Evolutionary conservation across 345 rosid genomes (phyloP).

Genomic region (Syzygium aqueum): DNA sequence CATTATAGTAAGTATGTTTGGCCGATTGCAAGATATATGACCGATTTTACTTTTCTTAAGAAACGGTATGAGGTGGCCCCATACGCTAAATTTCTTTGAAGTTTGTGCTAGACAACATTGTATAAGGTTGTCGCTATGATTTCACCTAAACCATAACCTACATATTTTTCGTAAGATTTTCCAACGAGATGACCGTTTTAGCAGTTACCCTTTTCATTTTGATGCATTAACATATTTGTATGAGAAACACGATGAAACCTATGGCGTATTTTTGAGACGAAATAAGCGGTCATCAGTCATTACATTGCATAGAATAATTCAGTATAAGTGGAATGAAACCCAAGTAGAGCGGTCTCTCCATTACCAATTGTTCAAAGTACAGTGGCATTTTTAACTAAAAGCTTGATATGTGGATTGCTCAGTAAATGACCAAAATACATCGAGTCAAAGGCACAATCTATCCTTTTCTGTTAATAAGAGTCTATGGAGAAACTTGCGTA

Average conservation of each 20-base stretch:
- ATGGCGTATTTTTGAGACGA: background rate
- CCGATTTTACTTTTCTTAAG: background rate
- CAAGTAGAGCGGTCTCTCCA: background rate
- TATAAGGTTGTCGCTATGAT: background rate
- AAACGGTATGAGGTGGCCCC: background rate
- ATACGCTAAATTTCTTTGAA: too few species aligned
- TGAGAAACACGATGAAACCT: background rate
- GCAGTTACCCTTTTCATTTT: too few species aligned
- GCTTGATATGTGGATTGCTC: background rate
- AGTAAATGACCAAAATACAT: background rate
- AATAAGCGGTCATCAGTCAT: background rate
- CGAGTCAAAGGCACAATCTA: background rate
- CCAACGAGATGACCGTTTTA: background rate
- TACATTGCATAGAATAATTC: background rate
- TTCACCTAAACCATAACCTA: background rate
- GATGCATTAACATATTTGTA: background rate
- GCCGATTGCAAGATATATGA: too few species aligned
- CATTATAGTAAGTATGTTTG: too few species aligned
- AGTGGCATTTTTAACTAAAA: background rate
- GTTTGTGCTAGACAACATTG: background rate
- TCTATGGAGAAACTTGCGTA: background rate
- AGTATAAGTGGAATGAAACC: background rate
- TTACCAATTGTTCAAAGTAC: background rate
- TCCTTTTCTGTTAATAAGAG: background rate
- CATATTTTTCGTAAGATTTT: background rate